phyloP scores from a whole-genome alignment of 768 basidiomycete genomes.

The Rhizopogon vinicolor region DNA sequence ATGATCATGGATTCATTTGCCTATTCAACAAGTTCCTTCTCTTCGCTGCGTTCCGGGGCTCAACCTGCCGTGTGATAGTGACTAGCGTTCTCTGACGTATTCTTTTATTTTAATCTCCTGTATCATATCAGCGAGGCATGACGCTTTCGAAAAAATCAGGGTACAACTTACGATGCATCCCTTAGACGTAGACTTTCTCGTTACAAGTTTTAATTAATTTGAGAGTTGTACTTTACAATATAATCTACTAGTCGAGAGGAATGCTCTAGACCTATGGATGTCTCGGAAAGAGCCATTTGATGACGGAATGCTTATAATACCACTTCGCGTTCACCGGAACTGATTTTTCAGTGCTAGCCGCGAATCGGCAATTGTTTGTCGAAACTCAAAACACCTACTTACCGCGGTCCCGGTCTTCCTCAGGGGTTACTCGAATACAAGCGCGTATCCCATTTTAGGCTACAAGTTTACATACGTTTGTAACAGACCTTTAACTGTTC shows the following conservation, averaged over 20 bases:
- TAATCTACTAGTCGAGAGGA: too few species aligned
- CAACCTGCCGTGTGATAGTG: not conserved
- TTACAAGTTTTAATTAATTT: not conserved
- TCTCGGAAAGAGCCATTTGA: too few species aligned
- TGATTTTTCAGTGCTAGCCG: not conserved
- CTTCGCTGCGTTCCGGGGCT: not conserved
- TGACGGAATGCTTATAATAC: too few species aligned
- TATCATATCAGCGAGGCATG: not conserved
- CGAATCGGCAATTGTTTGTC: not conserved
- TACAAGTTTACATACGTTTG: too few species aligned
- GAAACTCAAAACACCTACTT: not conserved
- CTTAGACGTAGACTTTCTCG: not conserved
- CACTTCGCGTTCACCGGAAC: not conserved
- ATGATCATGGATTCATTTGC: not conserved
- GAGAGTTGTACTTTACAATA: too few species aligned
- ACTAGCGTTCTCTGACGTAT: not conserved
- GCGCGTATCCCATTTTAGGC: too few species aligned
- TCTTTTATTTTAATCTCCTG: not conserved
- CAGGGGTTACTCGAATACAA: too few species aligned
- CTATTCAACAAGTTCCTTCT: not conserved
- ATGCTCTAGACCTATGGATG: too few species aligned
- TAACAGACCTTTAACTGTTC: too few species aligned
- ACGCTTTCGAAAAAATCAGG: not conserved
- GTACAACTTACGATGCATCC: not conserved
- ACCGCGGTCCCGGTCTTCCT: not conserved